A percentile compares a stretch with the other conserved stretches of the same genome.
These are phyloP conservation scores for Anthracocystis setariae DNA, from an alignment of 1,284 basidiomycete genomes.

Conservation along the genomic window DNA sequence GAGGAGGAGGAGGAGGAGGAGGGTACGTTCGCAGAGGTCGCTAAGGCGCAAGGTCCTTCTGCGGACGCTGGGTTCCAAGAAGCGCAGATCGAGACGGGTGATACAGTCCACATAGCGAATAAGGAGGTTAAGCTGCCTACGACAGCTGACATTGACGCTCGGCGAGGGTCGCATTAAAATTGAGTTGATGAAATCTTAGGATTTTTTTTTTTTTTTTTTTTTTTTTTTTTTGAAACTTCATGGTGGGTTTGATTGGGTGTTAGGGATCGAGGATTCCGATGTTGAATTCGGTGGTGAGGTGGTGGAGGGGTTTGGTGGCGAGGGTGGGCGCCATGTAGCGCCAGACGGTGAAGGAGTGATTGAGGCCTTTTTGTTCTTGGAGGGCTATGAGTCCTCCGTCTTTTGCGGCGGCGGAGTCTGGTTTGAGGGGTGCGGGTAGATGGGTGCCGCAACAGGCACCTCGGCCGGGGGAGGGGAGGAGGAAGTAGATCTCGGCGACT, in stretches of 20 bases:
- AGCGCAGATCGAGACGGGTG: slow-evolving; percentile 22
- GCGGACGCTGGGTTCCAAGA: slow-evolving; percentile 20
- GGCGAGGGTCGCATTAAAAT: neutral
- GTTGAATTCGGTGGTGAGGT: slow-evolving; percentile 25
- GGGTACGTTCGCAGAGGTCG: slow-evolving; percentile 20
- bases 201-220: neutral
- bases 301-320: neutral
- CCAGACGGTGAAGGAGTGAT: slow-evolving; percentile 69
- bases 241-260: too few relatives aligned
- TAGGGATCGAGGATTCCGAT: slow-evolving; percentile 39
- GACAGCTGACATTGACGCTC: neutral
- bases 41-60: slow-evolving; percentile 25
- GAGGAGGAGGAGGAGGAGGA: neutral
- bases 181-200: too few relatives aligned
- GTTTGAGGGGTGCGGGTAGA: slow-evolving; percentile 1
- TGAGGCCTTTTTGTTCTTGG: slow-evolving; percentile 69
- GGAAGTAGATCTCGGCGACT: slow-evolving; percentile 57
- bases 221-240: too few relatives aligned
- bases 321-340: slow-evolving; percentile 52
- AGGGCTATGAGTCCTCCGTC: slow-evolving; percentile 66
- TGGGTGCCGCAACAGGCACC: slow-evolving; percentile 62
- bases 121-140: slow-evolving; percentile 26
- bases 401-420: slow-evolving; percentile 30
- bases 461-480: slow-evolving; percentile 51
- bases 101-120: slow-evolving; percentile 18